Evolutionary conservation across 768 basidiomycete genomes (phyloP), one percentile per base, ranked within the genome.

Genomic region (Lanmaoa pseudosensibilis): DNA sequence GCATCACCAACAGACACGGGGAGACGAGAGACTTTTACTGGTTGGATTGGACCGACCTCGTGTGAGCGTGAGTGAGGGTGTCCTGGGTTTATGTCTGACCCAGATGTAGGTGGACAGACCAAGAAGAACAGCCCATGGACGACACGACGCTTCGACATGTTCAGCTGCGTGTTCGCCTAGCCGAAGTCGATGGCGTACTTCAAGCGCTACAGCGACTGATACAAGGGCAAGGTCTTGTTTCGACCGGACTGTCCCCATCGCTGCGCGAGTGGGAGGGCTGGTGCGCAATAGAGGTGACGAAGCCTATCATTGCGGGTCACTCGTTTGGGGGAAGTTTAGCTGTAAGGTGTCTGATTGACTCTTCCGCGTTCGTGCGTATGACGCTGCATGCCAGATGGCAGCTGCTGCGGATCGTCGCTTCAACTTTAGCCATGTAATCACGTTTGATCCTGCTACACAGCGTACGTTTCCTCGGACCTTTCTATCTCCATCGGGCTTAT

Each of bases 121-220:
- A 70, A 45, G 76, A 63, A 57, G 68, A 61, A 59, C 71, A 59
- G 54, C 75, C 58, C 59, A 71, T 49, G 50, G 77, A 65, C 56
- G 70, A 75, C 66, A 60, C 58, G 62, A 68, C 49, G 7, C 61
- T 65, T n/a, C 57, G 68, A 18, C 65, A 58, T 33, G 68, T 69
- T 37, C 70, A 75, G 34, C 63, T 77, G 38, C 54, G 65, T 19
- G 69, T 79, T 50, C 71, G 80, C 16, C 57, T 72, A 4, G 62
- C 75, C 9, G 78, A 81, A 56, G 66, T 80, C 12, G 70, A 75
- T 5, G 59, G 61, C 3, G 68, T 73, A 0, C 53, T 73, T 6
- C 19, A 73, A 4, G 65, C 68, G 5, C 25, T 64, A 2, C 57
- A 25, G 9, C 48, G 41, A 21, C 43, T 57, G 45, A 23, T 51